Base-by-base conservation (phyloP, 2,329 filamentous ascomycete genomes). In the Cytospora piceae region DNA sequence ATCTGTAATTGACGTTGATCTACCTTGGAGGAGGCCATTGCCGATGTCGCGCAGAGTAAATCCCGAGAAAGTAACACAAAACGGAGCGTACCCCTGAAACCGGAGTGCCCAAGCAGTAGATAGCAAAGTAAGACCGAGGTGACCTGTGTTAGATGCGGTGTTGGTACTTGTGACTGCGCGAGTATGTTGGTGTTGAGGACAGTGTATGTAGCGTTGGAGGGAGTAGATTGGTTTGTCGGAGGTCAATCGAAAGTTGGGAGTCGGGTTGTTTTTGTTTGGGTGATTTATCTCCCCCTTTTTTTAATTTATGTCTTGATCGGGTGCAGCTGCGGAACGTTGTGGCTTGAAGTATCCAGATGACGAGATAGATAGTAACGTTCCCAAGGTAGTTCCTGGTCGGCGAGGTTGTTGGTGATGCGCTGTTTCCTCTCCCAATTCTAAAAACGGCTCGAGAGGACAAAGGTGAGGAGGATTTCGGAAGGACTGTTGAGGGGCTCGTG, bases 11-110 rank as follows among this genome's bases (percentile, higher is more conserved):
- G 65, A 59, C 68, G 68, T 69, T 56, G 67, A 71, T 65, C 64
- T 86, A 87, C 85, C 82, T 86, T 87, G 76, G 85, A 87, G 74
- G 84, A 87, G 77, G 85, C 84, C 85, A 87, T 87, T 81, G 79
- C 79, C 77, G 74, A 76, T 75, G 72, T 74, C 68, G 66, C 70
- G 69, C 70, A 67, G 69, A 68, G 64, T 67, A 56, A 69, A 66
- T 66, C 64, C 67, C 65, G 69, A 73, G 73, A 72, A 70, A 67
- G 63, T 65, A 70, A 71, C 65, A 69, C 69, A 71, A 49, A 66
- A 63, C 27, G 55, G 57, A 29, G 57, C 22, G 60, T 49, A 34
- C 53, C 39, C 62, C 53, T 55, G 39, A 31, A 37, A 60, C 58
- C 53, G 39, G 20, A 54, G 29, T 27, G 58, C 64, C 54, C 56